phyloP scores from a whole-genome alignment of 2,329 filamentous ascomycete genomes.

The Cyclaneusma minus region DNA sequence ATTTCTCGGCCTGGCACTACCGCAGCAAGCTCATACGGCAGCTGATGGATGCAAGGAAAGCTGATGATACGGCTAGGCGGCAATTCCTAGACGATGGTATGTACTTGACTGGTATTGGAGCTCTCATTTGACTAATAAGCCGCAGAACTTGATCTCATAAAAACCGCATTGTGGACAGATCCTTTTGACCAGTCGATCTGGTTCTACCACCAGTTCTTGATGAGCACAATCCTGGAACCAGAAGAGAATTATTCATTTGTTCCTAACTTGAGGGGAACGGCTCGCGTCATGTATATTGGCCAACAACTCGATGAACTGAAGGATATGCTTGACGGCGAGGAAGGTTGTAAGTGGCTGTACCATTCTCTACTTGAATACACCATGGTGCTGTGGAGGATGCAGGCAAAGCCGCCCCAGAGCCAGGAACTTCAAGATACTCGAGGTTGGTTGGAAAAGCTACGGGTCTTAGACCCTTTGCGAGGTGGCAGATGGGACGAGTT shows the following conservation, averaged over 20 bases:
- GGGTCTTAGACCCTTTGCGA: conserved; percentile 17
- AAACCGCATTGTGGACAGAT: conserved; percentile 53
- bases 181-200: conserved; percentile 91
- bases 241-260: conserved; percentile 41
- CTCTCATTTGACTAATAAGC: conserved; percentile 7
- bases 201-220: conserved; percentile 88
- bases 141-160: conserved; percentile 59
- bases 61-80: conserved; percentile 45
- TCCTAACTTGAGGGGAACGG: conserved; percentile 40
- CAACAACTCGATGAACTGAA: conserved; percentile 61
- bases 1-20: conserved; percentile 96
- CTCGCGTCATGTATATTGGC: conserved; percentile 50
- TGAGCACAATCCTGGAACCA: conserved; percentile 47
- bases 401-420: conserved; percentile 23
- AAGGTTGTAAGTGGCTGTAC: conserved; percentile 78
- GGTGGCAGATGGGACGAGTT: conserved; percentile 17
- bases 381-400: conserved; percentile 37
- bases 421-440: conserved; percentile 22
- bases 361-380: conserved; percentile 70
- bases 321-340: conserved; percentile 45
- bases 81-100: conserved; percentile 57
- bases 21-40: conserved; percentile 70
- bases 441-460: conserved; percentile 16
- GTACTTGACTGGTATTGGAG: conserved; percentile 5
- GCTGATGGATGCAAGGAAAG: conserved; percentile 54